These are phyloP conservation scores for Apiospora aurea DNA, from an alignment of 2,329 filamentous ascomycete species.

Conservation along the genomic window DNA sequence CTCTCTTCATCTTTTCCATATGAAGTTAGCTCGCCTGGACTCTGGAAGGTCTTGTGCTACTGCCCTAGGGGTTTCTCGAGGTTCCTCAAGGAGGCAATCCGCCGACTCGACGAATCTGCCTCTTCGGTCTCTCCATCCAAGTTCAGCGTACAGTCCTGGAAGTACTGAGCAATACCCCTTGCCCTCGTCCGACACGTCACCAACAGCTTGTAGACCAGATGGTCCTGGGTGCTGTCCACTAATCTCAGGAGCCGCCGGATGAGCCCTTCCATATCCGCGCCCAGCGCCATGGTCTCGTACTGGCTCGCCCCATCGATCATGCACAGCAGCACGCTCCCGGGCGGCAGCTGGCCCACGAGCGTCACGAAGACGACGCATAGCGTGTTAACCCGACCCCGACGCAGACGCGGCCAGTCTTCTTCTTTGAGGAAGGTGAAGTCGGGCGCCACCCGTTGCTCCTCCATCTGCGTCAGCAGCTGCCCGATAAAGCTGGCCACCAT, in stretches of 20 bases:
- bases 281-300: conserved; percentile 27
- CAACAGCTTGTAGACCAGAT: conserved; percentile 31
- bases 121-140: conserved; percentile 27
- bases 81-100: conserved; percentile 24
- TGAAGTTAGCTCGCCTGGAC: too few species aligned
- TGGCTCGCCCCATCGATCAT: conserved; percentile 31
- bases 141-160: conserved; percentile 27
- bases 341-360: conserved; percentile 28
- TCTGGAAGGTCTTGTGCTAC: too few species aligned
- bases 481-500: conserved; percentile 30
- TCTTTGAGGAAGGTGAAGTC: conserved; percentile 27
- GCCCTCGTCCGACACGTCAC: conserved; percentile 28
- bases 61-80: not conserved
- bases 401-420: conserved; percentile 25
- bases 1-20: too few species aligned
- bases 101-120: conserved; percentile 29
- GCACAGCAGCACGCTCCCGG: conserved; percentile 27
- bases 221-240: conserved; percentile 13
- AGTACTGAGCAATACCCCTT: conserved; percentile 29
- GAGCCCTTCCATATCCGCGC: conserved; percentile 25
- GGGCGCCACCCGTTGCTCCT: not conserved
- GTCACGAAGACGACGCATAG: conserved; percentile 27
- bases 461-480: conserved; percentile 31
- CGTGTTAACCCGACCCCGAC: conserved; percentile 24
- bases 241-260: conserved; percentile 27